Evolutionary conservation across 345 rosid species (phyloP).

Genomic region (Anastatica hierochuntica): DNA sequence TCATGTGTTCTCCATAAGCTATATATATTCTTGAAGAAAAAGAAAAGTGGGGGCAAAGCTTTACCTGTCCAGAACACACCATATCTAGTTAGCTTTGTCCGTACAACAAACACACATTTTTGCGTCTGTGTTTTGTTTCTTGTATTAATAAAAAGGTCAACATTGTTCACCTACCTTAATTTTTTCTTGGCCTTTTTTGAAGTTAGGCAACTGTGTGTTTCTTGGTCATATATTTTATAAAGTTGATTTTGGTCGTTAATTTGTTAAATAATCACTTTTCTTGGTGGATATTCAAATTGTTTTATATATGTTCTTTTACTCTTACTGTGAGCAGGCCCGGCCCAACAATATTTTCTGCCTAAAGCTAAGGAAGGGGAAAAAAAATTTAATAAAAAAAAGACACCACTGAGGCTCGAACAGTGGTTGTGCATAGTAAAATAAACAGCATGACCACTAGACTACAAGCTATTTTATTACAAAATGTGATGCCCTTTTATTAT

Average conservation of each 20-base stretch:
- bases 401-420: too few relatives aligned
- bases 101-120: slow-evolving; percentile 24
- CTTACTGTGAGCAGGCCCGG: too few relatives aligned
- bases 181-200: background rate
- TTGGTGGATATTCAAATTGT: slow-evolving; percentile 8
- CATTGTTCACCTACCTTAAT: slow-evolving; percentile 19
- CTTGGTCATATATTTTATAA: slow-evolving; percentile 7
- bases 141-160: slow-evolving; percentile 18
- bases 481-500: too few relatives aligned
- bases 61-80: slow-evolving; percentile 18
- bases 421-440: too few relatives aligned
- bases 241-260: slow-evolving; percentile 4
- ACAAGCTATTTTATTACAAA: too few relatives aligned
- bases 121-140: background rate
- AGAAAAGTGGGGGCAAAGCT: too few relatives aligned
- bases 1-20: slow-evolving; percentile 23
- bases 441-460: too few relatives aligned
- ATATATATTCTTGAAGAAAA: slow-evolving; percentile 6
- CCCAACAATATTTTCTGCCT: too few relatives aligned
- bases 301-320: background rate
- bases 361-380: too few relatives aligned
- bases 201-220: slow-evolving; percentile 20
- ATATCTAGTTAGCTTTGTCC: slow-evolving; percentile 28
- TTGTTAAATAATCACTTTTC: slow-evolving; percentile 11
- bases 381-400: too few relatives aligned